A percentile compares a stretch with the other conserved stretches of the same genome.
These are phyloP conservation scores for Ceratocystis diversiconidia DNA, from an alignment of 2,329 filamentous ascomycete genomes.

Conservation along the genomic window DNA sequence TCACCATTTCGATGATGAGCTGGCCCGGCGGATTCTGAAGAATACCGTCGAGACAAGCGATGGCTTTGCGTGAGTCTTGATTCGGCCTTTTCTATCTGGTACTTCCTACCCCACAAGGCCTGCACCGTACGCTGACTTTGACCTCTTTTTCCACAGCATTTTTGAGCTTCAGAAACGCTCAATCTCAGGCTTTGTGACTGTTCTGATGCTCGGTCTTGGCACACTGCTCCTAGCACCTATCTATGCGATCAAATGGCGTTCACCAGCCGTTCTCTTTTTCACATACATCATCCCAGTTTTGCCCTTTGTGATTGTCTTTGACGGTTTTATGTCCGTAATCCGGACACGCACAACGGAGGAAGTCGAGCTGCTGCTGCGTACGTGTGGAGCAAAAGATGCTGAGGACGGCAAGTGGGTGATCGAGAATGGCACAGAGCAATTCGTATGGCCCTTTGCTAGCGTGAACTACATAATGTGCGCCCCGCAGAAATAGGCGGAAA, in stretches of 20 bases:
- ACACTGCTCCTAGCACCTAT: slow-evolving; percentile 39
- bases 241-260: slow-evolving; percentile 38
- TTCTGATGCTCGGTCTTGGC: slow-evolving; percentile 38
- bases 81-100: neutral
- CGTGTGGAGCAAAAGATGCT: slow-evolving; percentile 31
- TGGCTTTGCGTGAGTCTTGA: slow-evolving; percentile 37
- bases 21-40: slow-evolving; percentile 45
- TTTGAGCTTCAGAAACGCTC: slow-evolving; percentile 60
- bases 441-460: slow-evolving; percentile 38
- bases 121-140: neutral
- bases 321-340: slow-evolving; percentile 53
- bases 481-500: slow-evolving; percentile 23
- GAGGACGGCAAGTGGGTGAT: slow-evolving; percentile 35
- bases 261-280: slow-evolving; percentile 45
- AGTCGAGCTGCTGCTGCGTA: slow-evolving; percentile 43
- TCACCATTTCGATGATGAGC: slow-evolving; percentile 57
- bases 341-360: slow-evolving; percentile 54
- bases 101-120: neutral
- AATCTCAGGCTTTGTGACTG: slow-evolving; percentile 38
- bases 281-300: slow-evolving; percentile 53
- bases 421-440: slow-evolving; percentile 32
- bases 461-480: slow-evolving; percentile 39
- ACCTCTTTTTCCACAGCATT: slow-evolving; percentile 31
- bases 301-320: slow-evolving; percentile 53
- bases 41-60: slow-evolving; percentile 51